These are phyloP conservation scores for Monilinia fructigena DNA, from an alignment of 2,329 filamentous ascomycete species.

Conservation along the genomic window DNA sequence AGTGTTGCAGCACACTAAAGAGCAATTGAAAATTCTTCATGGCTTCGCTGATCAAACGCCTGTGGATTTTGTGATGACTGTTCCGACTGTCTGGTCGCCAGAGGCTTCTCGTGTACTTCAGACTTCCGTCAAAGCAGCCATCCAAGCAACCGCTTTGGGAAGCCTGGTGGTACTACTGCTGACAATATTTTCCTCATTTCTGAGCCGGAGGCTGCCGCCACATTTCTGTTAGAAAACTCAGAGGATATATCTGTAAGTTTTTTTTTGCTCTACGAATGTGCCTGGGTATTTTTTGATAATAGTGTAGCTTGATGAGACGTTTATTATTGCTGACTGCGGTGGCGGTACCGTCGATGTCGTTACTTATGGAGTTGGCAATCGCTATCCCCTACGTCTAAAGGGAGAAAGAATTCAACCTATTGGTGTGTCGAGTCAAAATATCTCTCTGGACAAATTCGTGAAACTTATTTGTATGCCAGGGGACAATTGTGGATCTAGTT, in stretches of 20 bases:
- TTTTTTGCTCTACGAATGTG: background rate
- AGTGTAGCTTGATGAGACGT: slow-evolving; percentile 26
- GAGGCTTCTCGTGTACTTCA: slow-evolving; percentile 24
- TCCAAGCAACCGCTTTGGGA: slow-evolving; percentile 23
- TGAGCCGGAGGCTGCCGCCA: slow-evolving; percentile 39
- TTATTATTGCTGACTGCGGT: slow-evolving; percentile 35
- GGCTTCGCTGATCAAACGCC: slow-evolving; percentile 18
- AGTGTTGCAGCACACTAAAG: slow-evolving; percentile 27
- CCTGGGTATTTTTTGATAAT: background rate
- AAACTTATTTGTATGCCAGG: slow-evolving; percentile 4
- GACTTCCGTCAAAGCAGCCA: slow-evolving; percentile 24
- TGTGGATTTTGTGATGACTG: slow-evolving; percentile 24
- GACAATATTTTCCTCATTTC: slow-evolving; percentile 38
- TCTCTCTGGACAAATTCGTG: background rate
- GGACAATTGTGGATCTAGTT: slow-evolving; percentile 24
- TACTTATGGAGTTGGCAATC: slow-evolving; percentile 35
- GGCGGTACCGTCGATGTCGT: slow-evolving; percentile 38
- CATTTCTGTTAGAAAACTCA: slow-evolving; percentile 32
- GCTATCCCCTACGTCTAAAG: slow-evolving; percentile 33
- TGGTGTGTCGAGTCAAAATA: slow-evolving; percentile 6
- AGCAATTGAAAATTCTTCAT: slow-evolving; percentile 24
- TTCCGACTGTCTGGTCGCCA: slow-evolving; percentile 25
- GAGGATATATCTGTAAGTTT: slow-evolving; percentile 24
- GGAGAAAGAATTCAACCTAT: slow-evolving; percentile 11
- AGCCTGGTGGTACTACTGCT: slow-evolving; percentile 24